Percentiles rank a stretch among this genome's conserved stretches.
Conservation (phyloP, 2,329 filamentous ascomycete species). For the Aspergillus sclerotialis region DNA sequence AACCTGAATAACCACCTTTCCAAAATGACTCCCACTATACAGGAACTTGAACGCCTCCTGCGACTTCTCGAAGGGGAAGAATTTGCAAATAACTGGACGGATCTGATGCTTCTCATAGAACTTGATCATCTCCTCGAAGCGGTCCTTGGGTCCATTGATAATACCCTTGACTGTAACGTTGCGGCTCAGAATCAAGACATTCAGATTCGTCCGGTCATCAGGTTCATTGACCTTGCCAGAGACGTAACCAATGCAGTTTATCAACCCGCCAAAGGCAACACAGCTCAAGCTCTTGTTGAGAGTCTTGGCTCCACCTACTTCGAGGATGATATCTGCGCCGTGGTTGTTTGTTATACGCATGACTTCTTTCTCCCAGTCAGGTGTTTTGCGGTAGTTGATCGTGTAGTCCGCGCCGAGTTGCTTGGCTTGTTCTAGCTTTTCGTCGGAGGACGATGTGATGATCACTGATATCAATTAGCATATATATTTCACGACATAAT, state of each 20-base stretch:
- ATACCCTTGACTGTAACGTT: conserved; percentile 53
- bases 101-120: conserved; percentile 29
- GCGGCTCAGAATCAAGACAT: conserved; percentile 46
- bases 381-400: conserved; percentile 45
- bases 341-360: conserved; percentile 36
- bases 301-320: conserved; percentile 46
- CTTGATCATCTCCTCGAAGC: conserved; percentile 35
- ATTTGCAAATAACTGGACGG: conserved; percentile 45
- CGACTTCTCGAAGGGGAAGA: conserved; percentile 46
- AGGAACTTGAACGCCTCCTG: conserved; percentile 50
- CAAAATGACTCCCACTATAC: conserved; percentile 47
- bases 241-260: conserved; percentile 43
- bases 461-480: conserved; percentile 32
- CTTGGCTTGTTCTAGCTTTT: conserved; percentile 45
- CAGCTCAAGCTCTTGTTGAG: conserved; percentile 43
- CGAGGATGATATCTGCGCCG: conserved; percentile 47
- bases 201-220: conserved; percentile 53
- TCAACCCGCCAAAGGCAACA: conserved; percentile 39
- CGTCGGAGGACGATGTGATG: conserved; percentile 45
- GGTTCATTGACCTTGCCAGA: conserved; percentile 50
- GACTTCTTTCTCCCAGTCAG: conserved; percentile 42
- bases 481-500: no score
- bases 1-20: conserved; percentile 50
- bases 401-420: conserved; percentile 42
- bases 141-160: conserved; percentile 55